These are phyloP conservation scores for Aspergillus sparsus DNA, from an alignment of 495 filamentous ascomycete species.

Conservation along the genomic window DNA sequence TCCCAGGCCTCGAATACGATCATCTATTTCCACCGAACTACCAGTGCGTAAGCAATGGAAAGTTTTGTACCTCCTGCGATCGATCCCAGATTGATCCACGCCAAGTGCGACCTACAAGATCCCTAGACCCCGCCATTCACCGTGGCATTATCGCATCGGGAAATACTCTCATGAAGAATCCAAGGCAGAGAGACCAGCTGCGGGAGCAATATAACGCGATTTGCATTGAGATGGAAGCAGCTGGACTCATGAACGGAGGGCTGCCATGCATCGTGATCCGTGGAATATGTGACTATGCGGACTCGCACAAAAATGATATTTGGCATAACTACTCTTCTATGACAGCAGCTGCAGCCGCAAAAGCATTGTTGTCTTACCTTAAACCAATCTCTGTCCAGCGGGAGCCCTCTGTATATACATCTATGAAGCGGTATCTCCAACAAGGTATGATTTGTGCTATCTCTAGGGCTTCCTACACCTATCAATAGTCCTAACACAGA, in stretches of 20 bases:
- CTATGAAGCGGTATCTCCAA: too few relatives aligned
- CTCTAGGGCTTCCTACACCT: too few relatives aligned
- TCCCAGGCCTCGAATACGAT: too few relatives aligned
- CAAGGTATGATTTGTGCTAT: too few relatives aligned
- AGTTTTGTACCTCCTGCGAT: constrained; percentile 19
- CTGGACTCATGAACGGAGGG: constrained; percentile 33
- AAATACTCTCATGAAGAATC: constrained; percentile 37
- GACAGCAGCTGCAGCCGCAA: too few relatives aligned
- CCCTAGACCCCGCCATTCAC: constrained; percentile 18
- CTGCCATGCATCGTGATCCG: constrained; percentile 37
- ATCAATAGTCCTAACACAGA: too few relatives aligned
- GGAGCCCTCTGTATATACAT: too few relatives aligned
- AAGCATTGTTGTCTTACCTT: too few relatives aligned
- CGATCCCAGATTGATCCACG: constrained; percentile 20
- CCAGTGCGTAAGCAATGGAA: neutral
- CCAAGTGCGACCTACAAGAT: neutral
- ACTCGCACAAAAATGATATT: constrained; percentile 38
- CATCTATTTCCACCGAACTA: too few relatives aligned
- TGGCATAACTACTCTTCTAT: constrained; percentile 27
- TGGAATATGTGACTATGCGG: constrained; percentile 41
- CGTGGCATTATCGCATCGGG: constrained; percentile 46
- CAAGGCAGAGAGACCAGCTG: constrained; percentile 14
- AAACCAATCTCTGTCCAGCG: too few relatives aligned
- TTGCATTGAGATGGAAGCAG: constrained; percentile 46
- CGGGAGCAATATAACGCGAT: constrained; percentile 13